phyloP scores from a whole-genome alignment of 2,329 filamentous ascomycete genomes.

The Colletotrichum agaves region DNA sequence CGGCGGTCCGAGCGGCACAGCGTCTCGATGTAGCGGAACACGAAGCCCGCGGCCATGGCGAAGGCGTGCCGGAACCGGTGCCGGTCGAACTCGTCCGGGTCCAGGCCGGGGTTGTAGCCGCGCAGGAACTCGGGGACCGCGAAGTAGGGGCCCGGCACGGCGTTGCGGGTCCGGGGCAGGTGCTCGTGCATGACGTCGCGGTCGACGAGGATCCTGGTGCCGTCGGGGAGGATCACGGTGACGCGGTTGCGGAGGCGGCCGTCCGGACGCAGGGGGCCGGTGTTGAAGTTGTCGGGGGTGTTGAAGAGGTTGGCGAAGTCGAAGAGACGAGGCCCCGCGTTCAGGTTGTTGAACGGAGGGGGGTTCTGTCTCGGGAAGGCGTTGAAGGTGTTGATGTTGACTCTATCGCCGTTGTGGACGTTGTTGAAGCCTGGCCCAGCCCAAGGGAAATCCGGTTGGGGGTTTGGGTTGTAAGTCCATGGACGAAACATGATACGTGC shows the following conservation, averaged over 20 bases:
- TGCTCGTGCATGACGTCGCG: slow-evolving; percentile 27
- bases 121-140: slow-evolving; percentile 28
- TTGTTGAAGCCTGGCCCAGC: background rate
- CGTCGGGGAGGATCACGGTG: slow-evolving; percentile 30
- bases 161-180: slow-evolving; percentile 33
- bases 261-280: background rate
- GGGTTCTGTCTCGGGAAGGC: background rate
- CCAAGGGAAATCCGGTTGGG: slow-evolving; percentile 6
- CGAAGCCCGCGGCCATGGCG: slow-evolving; percentile 13
- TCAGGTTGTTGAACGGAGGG: background rate
- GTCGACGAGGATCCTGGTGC: slow-evolving; percentile 17
- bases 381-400: slow-evolving; percentile 32
- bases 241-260: slow-evolving; percentile 26
- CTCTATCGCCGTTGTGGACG: slow-evolving; percentile 3
- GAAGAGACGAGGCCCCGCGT: background rate
- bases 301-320: slow-evolving; percentile 18
- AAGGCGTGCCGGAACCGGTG: slow-evolving; percentile 3
- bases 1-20: background rate
- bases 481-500: slow-evolving; percentile 20
- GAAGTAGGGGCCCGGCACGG: slow-evolving; percentile 10
- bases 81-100: background rate
- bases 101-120: slow-evolving; percentile 25
- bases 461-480: slow-evolving; percentile 5
- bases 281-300: background rate
- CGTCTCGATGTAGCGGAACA: slow-evolving; percentile 32